Base-by-base conservation (phyloP, 129 eudicot species). In the Flaveria linearis region DNA sequence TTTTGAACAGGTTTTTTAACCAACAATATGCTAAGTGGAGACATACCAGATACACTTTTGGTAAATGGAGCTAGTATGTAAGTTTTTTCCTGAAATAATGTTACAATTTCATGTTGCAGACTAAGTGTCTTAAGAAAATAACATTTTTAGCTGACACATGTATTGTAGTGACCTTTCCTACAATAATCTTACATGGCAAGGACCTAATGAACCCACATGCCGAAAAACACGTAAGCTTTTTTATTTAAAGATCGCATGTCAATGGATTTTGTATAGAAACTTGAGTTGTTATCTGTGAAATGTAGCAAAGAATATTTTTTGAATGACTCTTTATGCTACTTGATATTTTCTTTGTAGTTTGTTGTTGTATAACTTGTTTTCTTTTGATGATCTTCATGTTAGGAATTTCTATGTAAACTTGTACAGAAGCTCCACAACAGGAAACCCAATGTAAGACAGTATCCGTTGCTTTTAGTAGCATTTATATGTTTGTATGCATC, bases 161-260 rank as follows among this genome's bases (percentile, higher is more conserved):
- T 61, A 45, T 63, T 85, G 82, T 88, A 93, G 98, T 70, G 98
- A 93, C 79, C 88, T 93, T 73, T 93, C 98, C 65, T 90, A 88
- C 89, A 90, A 93, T 55, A 93, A 93, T 78, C 84, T 93, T 46
- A 85, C 92, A 22, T 85, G 90, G 95, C 94, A 86, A 85, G 91
- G 85, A 52, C 89, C 96, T 57, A 85, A 73, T 25, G 87, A 84
- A 78, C 84, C 86, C 20, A 67, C 89, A 68, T 93, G 98, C 74
- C 85, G 67, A 41, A 74, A 41, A 85, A 86, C 83, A 80, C 76
- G 98, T 93, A 26, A 82, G 93, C 30, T 39, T 16, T 3, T 36
- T 1, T 39, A 7, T n/a, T n/a, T 2, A 65, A 28, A 60, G 17
- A 56, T 23, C 25, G 30, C 46, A 23, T 43, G 30, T 33, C 13